Evolutionary conservation across 495 filamentous ascomycete species (phyloP).

Genomic region (Penicillium diatomitis): DNA sequence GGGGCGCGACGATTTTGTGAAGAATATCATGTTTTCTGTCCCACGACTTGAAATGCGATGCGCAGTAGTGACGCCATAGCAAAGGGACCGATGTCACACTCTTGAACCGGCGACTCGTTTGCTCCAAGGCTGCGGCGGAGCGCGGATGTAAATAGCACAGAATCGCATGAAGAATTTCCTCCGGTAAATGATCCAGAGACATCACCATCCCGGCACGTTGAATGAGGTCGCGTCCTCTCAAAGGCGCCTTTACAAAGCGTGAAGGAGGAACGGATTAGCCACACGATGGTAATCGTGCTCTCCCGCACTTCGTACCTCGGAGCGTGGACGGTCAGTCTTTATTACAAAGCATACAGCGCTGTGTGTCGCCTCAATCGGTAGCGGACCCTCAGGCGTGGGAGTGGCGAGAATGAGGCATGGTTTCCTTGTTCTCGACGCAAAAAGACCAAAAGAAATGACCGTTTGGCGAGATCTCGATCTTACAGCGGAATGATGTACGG

Average conservation of each 20-base stretch:
- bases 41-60: conserved; percentile 61
- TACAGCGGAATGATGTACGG: not conserved
- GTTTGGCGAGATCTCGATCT: not conserved
- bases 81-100: conserved; percentile 57
- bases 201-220: conserved; percentile 26
- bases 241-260: not conserved
- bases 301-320: not conserved
- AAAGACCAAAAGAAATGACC: not conserved
- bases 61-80: conserved; percentile 74
- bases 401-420: not conserved
- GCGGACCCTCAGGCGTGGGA: conserved; percentile 1
- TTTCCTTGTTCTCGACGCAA: not conserved
- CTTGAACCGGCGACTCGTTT: conserved; percentile 54
- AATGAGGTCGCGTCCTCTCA: not conserved
- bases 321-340: not conserved
- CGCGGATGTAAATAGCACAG: conserved; percentile 49
- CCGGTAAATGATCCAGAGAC: conserved; percentile 47
- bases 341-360: not conserved
- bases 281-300: not conserved
- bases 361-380: conserved; percentile 4
- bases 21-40: conserved; percentile 52
- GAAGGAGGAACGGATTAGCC: not conserved
- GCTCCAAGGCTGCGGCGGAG: conserved; percentile 39
- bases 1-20: conserved; percentile 41
- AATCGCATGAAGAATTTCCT: conserved; percentile 67